Percentiles rank a stretch among this genome's conserved stretches.
Conservation (phyloP, 495 filamentous ascomycete species). For the Viridothelium virens region DNA sequence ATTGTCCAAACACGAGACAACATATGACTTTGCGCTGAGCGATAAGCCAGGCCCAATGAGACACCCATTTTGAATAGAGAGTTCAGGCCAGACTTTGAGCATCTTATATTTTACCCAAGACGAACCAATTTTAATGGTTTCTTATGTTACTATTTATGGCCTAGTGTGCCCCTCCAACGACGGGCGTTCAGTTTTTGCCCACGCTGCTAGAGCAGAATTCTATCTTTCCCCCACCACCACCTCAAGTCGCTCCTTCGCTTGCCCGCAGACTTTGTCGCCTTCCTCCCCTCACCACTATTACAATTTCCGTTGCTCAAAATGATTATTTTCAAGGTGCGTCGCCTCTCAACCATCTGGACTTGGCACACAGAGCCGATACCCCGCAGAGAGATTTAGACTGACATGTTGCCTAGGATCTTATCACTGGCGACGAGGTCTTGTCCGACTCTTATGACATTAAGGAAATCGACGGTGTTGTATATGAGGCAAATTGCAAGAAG, state of each 20-base stretch:
- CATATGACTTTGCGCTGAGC: too few relatives aligned
- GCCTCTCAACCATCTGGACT: not conserved
- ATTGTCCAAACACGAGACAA: too few relatives aligned
- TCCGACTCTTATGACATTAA: conserved; percentile 82
- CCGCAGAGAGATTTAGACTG: conserved; percentile 13
- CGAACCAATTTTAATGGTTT: not conserved
- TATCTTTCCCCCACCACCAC: not conserved
- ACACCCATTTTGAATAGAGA: too few relatives aligned
- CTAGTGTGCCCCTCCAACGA: conserved; percentile 6
- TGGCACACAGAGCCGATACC: not conserved
- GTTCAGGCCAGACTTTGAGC: too few relatives aligned
- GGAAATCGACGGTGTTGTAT: conserved; percentile 66
- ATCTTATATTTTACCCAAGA: too few relatives aligned
- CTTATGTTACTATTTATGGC: not conserved
- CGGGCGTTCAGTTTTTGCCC: not conserved
- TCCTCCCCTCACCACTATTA: not conserved
- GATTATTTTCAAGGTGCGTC: conserved; percentile 80
- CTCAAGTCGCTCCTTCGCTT: conserved; percentile 14
- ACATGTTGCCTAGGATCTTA: conserved; percentile 57
- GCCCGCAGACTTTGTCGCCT: not conserved
- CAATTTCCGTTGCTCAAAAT: conserved; percentile 49
- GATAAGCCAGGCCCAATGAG: too few relatives aligned
- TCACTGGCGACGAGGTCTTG: conserved; percentile 90
- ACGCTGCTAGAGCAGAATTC: not conserved
- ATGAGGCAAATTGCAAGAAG: conserved; percentile 85